Conservation (phyloP, 305 asterid genomes). For the Fraxinus xanthoxyloides region DNA sequence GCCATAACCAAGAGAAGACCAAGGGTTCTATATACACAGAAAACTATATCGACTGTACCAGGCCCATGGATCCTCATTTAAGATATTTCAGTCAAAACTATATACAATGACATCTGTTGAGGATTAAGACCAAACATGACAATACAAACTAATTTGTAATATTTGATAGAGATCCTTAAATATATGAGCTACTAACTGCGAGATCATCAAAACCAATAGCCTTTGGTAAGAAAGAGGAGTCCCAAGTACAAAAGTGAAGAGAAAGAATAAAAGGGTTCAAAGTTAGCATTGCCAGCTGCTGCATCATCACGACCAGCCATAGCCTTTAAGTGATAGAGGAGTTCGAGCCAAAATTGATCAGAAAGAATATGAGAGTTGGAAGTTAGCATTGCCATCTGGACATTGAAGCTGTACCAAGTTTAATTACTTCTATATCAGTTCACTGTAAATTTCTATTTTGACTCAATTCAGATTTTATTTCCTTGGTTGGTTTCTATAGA, state of each 20-base stretch:
- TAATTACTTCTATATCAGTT: neutral
- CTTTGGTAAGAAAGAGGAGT: neutral
- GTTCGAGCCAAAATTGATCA: no score
- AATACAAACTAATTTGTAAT: neutral
- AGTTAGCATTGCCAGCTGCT: neutral
- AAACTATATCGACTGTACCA: neutral
- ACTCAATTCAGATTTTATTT: neutral
- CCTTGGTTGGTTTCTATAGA: neutral
- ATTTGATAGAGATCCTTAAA: neutral
- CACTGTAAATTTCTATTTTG: neutral
- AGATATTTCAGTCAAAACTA: constrained; percentile 2
- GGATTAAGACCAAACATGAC: neutral
- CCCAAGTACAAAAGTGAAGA: neutral
- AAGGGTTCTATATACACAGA: neutral
- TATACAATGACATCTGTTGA: constrained; percentile 4
- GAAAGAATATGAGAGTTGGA: neutral
- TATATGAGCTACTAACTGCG: neutral
- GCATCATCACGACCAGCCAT: neutral
- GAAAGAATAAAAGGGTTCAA: neutral
- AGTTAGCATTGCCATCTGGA: neutral
- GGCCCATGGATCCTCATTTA: neutral
- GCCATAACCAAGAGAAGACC: neutral
- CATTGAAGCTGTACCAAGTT: neutral
- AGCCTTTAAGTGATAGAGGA: neutral
- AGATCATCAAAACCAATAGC: neutral